Evolutionary conservation across 2,329 filamentous ascomycete genomes (phyloP), one percentile per base, ranked within the genome.

Genomic region (Beauveria medogensis): DNA sequence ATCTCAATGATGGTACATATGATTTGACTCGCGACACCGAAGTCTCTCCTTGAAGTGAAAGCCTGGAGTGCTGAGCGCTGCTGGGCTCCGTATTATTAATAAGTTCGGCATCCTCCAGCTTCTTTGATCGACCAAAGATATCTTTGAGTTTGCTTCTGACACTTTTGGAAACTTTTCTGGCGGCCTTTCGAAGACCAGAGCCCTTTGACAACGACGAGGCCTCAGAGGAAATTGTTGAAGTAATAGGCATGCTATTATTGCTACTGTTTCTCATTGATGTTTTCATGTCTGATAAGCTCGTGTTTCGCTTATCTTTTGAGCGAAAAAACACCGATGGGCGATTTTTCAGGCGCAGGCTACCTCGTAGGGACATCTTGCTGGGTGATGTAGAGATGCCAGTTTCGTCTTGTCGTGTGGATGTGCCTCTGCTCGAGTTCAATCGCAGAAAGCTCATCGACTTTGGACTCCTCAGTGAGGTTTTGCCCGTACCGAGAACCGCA

Each of bases 81-180:
- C 74, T 69, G 24, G 70, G 65, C 6, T 70, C 65, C 1, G 65
- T 65, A 12, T 67, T 65, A 30, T 67, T 63, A 30, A 68, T 63
- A 2, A 63, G 62, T 53, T 8, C 24, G 8, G 16, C 44, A 20
- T 51, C 63, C 0, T 68, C 60, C 1, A 44, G 46, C 34, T 65
- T 67, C 55, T 68, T 71, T 4, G 68, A 60, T 46, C 68, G 66
- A 20, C 67, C 65, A 54, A 76, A 75, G 1, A 76, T 55, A 3
- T 67, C 72, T 69, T 80, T 87, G 62, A 91, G 67, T 62, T 79
- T 89, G 53, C 77, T 80, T 67, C 80, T 88, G 44, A 91, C 67
- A 0, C 80, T 82, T 18, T 77, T 80, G 0, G 88, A 90, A 16
- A 85, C 82, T 37, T 84, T 85, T 26, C 87, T 79, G 12, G 83